Evolutionary conservation across 495 filamentous ascomycete species (phyloP), one percentile per base, ranked within the genome.

Genomic region (Penicillium desertorum): DNA sequence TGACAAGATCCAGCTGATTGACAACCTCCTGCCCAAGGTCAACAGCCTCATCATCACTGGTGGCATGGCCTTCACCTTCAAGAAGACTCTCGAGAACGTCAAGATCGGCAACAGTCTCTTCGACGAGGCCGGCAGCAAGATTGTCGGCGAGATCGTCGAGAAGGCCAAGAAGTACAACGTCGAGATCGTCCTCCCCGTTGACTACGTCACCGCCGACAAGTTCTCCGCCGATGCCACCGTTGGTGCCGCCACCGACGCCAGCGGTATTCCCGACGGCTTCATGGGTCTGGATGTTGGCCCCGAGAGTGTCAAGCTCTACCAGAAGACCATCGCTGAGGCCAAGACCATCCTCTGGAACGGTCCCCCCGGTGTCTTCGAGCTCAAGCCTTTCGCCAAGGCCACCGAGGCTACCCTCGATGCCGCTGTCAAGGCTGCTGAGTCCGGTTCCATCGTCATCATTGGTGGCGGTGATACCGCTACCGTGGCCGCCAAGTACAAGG

Each of bases 281-380:
- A 90, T 96, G 90, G 94, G 93, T 65, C 85, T 99, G 25, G 94
- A 99, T 74, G 91, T 90, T 69, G 94, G 94, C 49, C 82, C 88
- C 65, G 86, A 96, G 85, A 89, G 84, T 65, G 79, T 95, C 62
- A 81, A 92, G 78, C 78, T 90, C 42, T 97, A 86, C 84, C 82
- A 92, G 81, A 75, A 88, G 65, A 85, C 91, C 51, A 98, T 99
- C 66, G 81, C 78, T 55, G 81, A 89, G 63, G 84, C 95, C 45
- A 88, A 97, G 84, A 99, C 94, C 47, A 98, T 98, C 78, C 89
- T 99, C 47, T 99, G 94, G 94, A 99, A 99, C 81, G 94, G 90
- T 41, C 94, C 94, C 45, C 85, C 92, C 14, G 94, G 94, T 69
- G 94, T 99, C 56, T 99, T 98, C 69, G 94, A 99, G 83, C 83